phyloP scores from a whole-genome alignment of 139 green algal species.

The Spirogloea muscicola region DNA sequence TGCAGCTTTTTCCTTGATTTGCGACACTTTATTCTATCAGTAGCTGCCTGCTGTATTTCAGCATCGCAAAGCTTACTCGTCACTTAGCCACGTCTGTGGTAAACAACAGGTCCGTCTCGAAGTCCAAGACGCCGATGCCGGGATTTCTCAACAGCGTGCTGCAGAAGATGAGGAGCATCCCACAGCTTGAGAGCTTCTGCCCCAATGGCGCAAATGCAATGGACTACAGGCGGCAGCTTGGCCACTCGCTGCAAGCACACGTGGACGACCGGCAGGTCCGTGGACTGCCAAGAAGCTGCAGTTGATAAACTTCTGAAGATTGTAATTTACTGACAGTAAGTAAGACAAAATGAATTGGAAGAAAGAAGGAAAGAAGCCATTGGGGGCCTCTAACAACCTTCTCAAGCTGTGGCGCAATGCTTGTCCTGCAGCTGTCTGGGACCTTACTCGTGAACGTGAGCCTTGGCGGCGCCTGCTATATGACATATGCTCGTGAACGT shows the following conservation, averaged over 20 bases:
- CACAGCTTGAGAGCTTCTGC: neutral
- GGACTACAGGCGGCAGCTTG: neutral
- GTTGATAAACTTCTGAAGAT: too few species aligned
- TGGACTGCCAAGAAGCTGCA: too few species aligned
- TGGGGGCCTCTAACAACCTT: neutral
- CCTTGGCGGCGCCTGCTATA: neutral
- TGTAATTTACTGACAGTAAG: neutral
- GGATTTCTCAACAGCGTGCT: too few species aligned
- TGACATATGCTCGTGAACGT: neutral
- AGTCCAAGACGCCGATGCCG: too few species aligned
- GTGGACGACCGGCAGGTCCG: slow-evolving; percentile 7
- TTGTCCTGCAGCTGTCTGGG: neutral
- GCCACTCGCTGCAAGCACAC: slow-evolving; percentile 1
- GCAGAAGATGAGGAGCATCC: too few species aligned
- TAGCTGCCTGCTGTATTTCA: too few species aligned
- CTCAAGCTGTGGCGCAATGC: neutral
- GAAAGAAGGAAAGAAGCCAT: neutral
- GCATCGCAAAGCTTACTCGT: too few species aligned
- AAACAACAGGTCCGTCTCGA: too few species aligned
- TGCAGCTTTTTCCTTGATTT: too few species aligned
- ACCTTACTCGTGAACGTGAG: neutral
- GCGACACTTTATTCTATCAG: too few species aligned
- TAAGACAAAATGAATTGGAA: neutral
- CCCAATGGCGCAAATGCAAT: slow-evolving; percentile 6
- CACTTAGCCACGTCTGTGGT: too few species aligned